These are phyloP conservation scores for Entrophospora sp. DNA, from an alignment of 192 early-diverging fungal genomes.

Conservation along the genomic window DNA sequence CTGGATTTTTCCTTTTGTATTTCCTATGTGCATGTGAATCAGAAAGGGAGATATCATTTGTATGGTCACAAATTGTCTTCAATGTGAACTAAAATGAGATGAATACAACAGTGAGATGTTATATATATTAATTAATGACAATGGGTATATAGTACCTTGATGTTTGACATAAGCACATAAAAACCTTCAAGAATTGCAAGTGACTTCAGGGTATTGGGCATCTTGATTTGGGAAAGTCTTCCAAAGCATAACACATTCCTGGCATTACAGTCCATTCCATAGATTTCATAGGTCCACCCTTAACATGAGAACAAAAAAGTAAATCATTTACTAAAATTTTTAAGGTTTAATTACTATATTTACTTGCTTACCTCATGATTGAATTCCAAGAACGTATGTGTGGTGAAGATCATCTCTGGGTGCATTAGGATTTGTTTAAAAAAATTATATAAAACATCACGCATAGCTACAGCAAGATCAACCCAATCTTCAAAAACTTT, in stretches of 20 bases:
- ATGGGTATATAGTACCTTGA: constrained; percentile 16
- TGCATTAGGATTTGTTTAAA: constrained; percentile 19
- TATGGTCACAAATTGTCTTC: constrained; percentile 12
- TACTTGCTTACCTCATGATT: constrained; percentile 10
- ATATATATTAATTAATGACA: constrained; percentile 6
- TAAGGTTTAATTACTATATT: neutral
- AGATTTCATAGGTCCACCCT: constrained; percentile 4
- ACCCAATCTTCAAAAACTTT: constrained; percentile 19
- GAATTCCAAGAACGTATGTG: constrained; percentile 19
- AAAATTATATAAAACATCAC: constrained; percentile 19
- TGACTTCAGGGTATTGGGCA: constrained; percentile 4
- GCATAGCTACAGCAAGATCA: constrained; percentile 19
- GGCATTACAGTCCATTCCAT: constrained; percentile 12
- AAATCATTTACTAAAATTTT: neutral
- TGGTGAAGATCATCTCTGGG: constrained; percentile 13
- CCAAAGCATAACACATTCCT: constrained; percentile 18
- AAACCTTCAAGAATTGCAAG: constrained; percentile 18
- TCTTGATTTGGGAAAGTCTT: neutral
- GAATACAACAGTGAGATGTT: constrained; percentile 11
- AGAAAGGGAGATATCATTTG: constrained; percentile 12
- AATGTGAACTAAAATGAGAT: constrained; percentile 10
- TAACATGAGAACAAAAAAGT: constrained; percentile 17
- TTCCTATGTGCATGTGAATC: constrained; percentile 9
- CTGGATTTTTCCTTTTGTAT: constrained; percentile 10
- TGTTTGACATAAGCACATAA: constrained; percentile 8